phyloP scores from a whole-genome alignment of 2,329 filamentous ascomycete genomes.

The Penicillium sp. region DNA sequence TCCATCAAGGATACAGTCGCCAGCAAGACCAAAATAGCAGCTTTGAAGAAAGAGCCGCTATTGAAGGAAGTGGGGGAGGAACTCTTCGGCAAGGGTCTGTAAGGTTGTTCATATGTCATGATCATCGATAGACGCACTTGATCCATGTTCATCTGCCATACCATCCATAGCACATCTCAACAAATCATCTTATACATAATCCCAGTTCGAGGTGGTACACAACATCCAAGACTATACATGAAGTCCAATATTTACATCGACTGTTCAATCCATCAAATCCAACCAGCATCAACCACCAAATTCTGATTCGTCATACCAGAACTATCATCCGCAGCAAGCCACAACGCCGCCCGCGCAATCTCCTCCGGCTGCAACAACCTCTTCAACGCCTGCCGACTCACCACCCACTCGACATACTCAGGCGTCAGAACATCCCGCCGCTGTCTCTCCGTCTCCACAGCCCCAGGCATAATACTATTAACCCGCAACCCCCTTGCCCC shows the following conservation, averaged over 20 bases:
- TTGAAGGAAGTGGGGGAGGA: constrained; percentile 48
- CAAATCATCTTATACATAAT: too few relatives aligned
- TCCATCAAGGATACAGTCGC: constrained; percentile 63
- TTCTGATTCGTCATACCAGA: constrained; percentile 45
- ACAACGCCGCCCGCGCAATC: constrained; percentile 45
- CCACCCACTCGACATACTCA: constrained; percentile 33
- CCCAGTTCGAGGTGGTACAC: too few relatives aligned
- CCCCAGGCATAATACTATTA: constrained; percentile 49
- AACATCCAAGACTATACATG: too few relatives aligned
- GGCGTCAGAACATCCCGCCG: constrained; percentile 42
- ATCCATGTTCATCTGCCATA: too few relatives aligned
- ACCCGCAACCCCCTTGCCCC: constrained; percentile 37
- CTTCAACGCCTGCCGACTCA: constrained; percentile 43
- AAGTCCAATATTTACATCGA: too few relatives aligned
- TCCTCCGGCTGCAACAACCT: constrained; percentile 37
- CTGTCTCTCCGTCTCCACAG: constrained; percentile 46
- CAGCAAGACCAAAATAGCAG: constrained; percentile 47
- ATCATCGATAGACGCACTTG: too few relatives aligned
- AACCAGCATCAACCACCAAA: constrained; percentile 35
- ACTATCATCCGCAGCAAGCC: constrained; percentile 45
- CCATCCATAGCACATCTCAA: too few relatives aligned
- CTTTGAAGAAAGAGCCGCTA: constrained; percentile 54
- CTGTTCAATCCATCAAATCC: too few relatives aligned
- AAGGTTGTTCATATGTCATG: neutral
- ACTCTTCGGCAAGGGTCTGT: constrained; percentile 39